Evolutionary conservation across 2,329 filamentous ascomycete species (phyloP), one percentile per base, ranked within the genome.

Genomic region (Amesomyces nigricolor): DNA sequence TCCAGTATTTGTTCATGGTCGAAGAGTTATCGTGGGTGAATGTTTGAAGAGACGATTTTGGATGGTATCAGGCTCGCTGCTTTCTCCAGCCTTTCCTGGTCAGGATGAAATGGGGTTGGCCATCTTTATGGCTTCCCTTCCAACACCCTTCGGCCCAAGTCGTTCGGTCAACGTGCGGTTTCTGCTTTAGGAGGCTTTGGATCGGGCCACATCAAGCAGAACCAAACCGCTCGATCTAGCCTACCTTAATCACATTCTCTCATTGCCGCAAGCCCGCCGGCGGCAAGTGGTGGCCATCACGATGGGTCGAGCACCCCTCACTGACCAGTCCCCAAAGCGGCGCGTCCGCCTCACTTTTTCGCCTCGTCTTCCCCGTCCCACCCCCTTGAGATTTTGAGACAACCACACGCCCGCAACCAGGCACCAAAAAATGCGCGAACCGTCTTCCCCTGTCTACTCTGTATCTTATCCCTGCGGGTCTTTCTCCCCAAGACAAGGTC

Each of bases 1-100:
- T 82, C 80, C 80, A 84, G 68, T 82, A 84, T 64, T 73, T 75
- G 68, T 83, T 83, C 72, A 80, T 75, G 51, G 67, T 61, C 48
- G 62, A 60, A 17, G 69, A 69, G 43, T 70, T 66, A 72, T 73
- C 38, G 60, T 69, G 54, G 30, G 29, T n/a, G 13, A 19, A n/a
- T 11, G 22, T 5, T 43, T 14, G 13, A 22, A 39, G 30, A n/a
- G 53, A 40, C 9, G 16, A 11, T 26, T 37, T 22, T 11, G 19
- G 35, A 32, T 55, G 40, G 47, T 26, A 42, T 37, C 47, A 37
- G 53, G 30, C 42, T n/a, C 32, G 45, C 47, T 54, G 43, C 30
- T 49, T 40, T 5, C 22, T 48, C 43, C 22, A 19, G 40, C 17
- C 13, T n/a, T 38, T n/a, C 16, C 9, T 10, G 6, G 22, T 39